Conservation (phyloP, 1,139 yeast species). For the Candida tunisiensis region DNA sequence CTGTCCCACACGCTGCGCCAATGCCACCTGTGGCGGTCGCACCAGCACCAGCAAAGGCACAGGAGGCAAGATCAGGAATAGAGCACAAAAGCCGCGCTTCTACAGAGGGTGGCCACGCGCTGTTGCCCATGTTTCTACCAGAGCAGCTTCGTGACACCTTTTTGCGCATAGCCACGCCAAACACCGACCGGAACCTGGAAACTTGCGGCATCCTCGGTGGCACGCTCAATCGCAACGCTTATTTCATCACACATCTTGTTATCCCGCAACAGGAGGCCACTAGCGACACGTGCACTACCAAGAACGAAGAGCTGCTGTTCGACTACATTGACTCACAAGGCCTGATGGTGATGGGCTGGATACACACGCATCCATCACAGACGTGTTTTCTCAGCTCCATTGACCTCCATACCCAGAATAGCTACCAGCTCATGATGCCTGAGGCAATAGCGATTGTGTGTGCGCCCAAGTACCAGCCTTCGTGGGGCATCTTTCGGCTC, state of each 20-base stretch:
- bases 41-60: too few species aligned
- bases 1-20: constrained; percentile 1
- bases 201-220: constrained; percentile 53
- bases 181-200: constrained; percentile 33
- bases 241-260: constrained; percentile 37
- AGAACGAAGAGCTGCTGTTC: constrained; percentile 36
- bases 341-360: constrained; percentile 47
- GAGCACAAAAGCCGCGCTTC: constrained; percentile 24
- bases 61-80: too few species aligned
- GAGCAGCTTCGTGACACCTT: constrained; percentile 24
- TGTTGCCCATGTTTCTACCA: constrained; percentile 35
- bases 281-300: constrained; percentile 38
- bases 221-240: constrained; percentile 35
- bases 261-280: constrained; percentile 46
- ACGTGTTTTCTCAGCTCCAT: constrained; percentile 44
- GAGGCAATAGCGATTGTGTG: constrained; percentile 50
- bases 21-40: too few species aligned
- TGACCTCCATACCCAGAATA: constrained; percentile 45
- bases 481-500: constrained; percentile 36
- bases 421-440: constrained; percentile 50
- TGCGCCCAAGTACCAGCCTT: constrained; percentile 32
- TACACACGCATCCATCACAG: constrained; percentile 54
- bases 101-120: constrained; percentile 36
- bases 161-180: constrained; percentile 26
- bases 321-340: constrained; percentile 34